Base-by-base conservation (phyloP, 352 stramenopile species). In the Pythium periplocum region DNA sequence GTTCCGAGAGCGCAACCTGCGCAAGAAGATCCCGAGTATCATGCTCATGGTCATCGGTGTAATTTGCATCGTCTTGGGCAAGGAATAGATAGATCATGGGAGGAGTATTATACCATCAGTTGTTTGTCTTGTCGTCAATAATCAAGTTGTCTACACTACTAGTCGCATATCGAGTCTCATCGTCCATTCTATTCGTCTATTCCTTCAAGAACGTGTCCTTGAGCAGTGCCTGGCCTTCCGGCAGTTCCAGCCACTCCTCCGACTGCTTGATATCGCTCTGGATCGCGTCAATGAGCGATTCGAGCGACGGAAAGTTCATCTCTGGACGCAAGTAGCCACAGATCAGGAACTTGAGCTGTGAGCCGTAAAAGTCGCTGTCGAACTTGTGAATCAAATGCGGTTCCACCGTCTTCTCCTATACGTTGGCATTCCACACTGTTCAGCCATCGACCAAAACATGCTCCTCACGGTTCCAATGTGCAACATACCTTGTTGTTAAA, bases 371-470 rank as follows among this genome's bases (percentile, higher is more conserved):
- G 59, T 98, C 94, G 12, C 87, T 63, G 5, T 91, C 83, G 51
- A 97, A 97, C 51, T 94, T 85, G 57, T 95, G 77, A 64, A 98
- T 83, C 64, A 99, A 78, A 62, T 98, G 93, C 17, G 94, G 95
- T 66, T 99, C 96, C 11, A 98, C 91, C 50, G 97, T 98, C 66
- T 98, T 98, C 68, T 98, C 89, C 66, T 87, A 47, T 31, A 51
- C 17, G 17, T 26, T 26, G 17, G 17, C 17, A 26, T 26, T 26
- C 17, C 17, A 26, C 17, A 26, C 17, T 26, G 17, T 26, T 26
- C 17, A 26, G 17, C 17, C 17, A 26, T 26, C 17, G 17, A 26
- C 17, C 17, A 26, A 26, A 26, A 26, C 17, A 26, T 26, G 17
- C 17, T 26, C 17, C 17, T 26, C 17, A 26, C 17, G 17, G 17